Conservation (phyloP, 768 basidiomycete species). For the Agrocybe praecox region DNA sequence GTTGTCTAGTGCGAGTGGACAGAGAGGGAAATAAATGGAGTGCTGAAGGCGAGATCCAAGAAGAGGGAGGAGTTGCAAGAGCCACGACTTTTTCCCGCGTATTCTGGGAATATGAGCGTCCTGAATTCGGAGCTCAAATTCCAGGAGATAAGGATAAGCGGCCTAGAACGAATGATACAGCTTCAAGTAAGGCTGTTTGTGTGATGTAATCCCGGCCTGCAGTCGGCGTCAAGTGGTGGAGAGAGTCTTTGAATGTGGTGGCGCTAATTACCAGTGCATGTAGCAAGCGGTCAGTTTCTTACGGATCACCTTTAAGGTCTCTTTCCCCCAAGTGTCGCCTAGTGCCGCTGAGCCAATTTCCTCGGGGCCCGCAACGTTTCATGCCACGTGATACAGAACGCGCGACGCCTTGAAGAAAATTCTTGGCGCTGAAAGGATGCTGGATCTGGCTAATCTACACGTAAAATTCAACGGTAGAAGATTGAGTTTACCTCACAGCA, state of each 20-base stretch:
- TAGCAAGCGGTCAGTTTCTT: not conserved
- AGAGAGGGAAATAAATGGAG: not conserved
- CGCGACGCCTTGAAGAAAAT: no score
- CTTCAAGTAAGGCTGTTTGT: not conserved
- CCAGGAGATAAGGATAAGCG: not conserved
- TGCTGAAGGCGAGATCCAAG: not conserved
- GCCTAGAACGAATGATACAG: not conserved
- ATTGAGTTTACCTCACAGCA: no score
- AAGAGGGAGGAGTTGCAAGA: constrained; percentile 12
- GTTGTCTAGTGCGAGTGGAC: not conserved
- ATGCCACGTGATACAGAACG: no score
- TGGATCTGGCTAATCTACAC: no score
- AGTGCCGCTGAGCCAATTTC: no score
- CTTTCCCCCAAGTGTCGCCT: no score
- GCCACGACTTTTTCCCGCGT: not conserved
- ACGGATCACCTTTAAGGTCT: no score
- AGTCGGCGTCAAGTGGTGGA: not conserved
- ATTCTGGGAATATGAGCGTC: not conserved
- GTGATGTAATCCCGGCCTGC: not conserved
- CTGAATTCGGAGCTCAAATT: constrained; percentile 1
- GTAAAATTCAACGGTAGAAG: no score
- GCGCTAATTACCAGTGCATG: not conserved
- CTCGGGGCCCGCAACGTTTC: no score
- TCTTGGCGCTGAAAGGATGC: no score
- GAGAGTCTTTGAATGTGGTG: not conserved